Evolutionary conservation across 106 monocot genomes (phyloP).

Genomic region (Iris macrosiphon): DNA sequence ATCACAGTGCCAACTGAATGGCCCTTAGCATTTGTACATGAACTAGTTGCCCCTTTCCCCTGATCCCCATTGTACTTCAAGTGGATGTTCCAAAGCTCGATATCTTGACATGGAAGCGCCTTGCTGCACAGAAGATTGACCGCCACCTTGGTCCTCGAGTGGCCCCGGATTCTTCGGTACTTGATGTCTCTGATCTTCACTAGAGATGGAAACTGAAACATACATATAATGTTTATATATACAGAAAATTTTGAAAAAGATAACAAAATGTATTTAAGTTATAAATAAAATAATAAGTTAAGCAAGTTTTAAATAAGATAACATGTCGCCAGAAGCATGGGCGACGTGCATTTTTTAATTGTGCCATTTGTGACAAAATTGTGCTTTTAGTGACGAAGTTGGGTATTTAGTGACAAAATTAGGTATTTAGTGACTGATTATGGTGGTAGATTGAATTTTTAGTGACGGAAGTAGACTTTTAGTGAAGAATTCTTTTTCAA

Average conservation of each 20-base stretch:
- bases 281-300: too few relatives aligned
- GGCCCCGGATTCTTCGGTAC: conserved; percentile 14
- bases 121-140: conserved; percentile 17
- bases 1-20: background rate
- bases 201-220: conserved; percentile 7
- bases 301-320: too few relatives aligned
- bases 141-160: conserved; percentile 8
- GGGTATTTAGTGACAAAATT: background rate
- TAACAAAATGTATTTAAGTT: too few relatives aligned
- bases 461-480: too few relatives aligned
- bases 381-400: too few relatives aligned
- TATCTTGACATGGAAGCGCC: conserved; percentile 5
- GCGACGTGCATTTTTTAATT: background rate
- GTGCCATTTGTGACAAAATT: too few relatives aligned
- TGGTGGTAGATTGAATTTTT: too few relatives aligned
- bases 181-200: conserved; percentile 13
- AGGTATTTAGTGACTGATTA: too few relatives aligned
- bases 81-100: conserved; percentile 10
- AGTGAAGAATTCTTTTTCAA: too few relatives aligned
- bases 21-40: background rate
- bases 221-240: background rate
- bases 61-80: background rate
- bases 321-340: too few relatives aligned
- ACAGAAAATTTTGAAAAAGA: too few relatives aligned
- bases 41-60: background rate